phyloP scores from a whole-genome alignment of 352 stramenopile genomes.

The Achlya hypogyna region DNA sequence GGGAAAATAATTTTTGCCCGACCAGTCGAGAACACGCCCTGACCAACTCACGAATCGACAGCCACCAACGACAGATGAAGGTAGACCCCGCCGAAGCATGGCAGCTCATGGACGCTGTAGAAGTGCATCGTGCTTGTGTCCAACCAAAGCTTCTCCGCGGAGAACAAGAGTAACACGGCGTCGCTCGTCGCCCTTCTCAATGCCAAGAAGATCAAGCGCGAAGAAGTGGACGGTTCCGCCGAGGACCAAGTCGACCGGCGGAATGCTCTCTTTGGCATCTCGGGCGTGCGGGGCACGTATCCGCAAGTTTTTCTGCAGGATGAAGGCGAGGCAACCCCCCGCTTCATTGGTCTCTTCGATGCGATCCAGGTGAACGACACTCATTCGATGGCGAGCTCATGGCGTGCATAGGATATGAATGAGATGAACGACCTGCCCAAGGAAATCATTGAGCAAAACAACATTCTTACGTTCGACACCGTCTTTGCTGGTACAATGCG shows the following conservation, averaged over 20 bases:
- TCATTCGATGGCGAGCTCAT: not conserved
- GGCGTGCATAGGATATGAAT: conserved; percentile 50
- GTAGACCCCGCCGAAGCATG: conserved; percentile 5
- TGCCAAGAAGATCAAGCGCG: conserved; percentile 61
- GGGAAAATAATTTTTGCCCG: no score
- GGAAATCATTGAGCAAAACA: conserved; percentile 68
- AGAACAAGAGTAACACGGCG: conserved; percentile 71
- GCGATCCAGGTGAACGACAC: conserved; percentile 50
- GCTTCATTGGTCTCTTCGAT: conserved; percentile 73
- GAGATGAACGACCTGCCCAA: conserved; percentile 72
- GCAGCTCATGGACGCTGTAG: conserved; percentile 1
- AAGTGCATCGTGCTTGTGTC: conserved; percentile 21
- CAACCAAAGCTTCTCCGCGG: conserved; percentile 24
- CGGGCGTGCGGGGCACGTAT: conserved; percentile 74
- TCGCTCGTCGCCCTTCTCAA: conserved; percentile 61
- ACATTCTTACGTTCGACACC: conserved; percentile 53
- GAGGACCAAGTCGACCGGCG: conserved; percentile 69
- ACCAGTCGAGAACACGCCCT: no score
- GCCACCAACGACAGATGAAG: conserved; percentile 5
- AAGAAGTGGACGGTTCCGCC: conserved; percentile 67
- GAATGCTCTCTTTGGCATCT: conserved; percentile 69
- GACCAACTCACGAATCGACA: no score
- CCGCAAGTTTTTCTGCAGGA: conserved; percentile 78
- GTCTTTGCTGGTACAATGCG: conserved; percentile 53
- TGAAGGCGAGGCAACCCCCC: conserved; percentile 30